Percentiles rank a stretch among this genome's conserved stretches.
Evolutionary conservation across 2,329 filamentous ascomycete species (phyloP).

Genomic region (Cladophialophora exuberans): DNA sequence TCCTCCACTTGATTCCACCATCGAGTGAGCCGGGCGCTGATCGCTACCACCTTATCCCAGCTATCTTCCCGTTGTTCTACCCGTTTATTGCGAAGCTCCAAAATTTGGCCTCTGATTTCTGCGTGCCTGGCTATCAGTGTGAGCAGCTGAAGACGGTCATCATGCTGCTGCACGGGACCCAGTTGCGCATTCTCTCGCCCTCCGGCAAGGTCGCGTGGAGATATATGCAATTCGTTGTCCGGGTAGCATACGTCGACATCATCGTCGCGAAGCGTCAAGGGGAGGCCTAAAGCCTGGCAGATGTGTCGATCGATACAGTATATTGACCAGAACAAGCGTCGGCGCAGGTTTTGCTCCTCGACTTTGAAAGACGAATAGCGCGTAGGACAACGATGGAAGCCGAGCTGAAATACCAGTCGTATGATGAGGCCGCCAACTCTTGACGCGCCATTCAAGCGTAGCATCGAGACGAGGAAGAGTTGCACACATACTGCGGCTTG

Average conservation of each 20-base stretch:
- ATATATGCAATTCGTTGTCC: constrained; percentile 50
- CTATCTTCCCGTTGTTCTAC: constrained; percentile 51
- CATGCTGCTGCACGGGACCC: not conserved
- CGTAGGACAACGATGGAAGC: constrained; percentile 60
- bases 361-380: constrained; percentile 55
- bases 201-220: not conserved
- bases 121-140: constrained; percentile 52
- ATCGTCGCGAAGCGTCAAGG: constrained; percentile 59
- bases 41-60: constrained; percentile 47
- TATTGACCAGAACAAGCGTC: constrained; percentile 61
- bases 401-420: constrained; percentile 60
- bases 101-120: constrained; percentile 53
- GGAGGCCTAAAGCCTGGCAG: constrained; percentile 60
- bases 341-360: constrained; percentile 52
- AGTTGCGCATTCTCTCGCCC: not conserved
- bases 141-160: constrained; percentile 42
- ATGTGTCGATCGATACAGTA: constrained; percentile 61
- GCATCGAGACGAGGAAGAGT: constrained; percentile 59
- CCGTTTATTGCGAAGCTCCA: constrained; percentile 58
- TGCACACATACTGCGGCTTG: constrained; percentile 60
- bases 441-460: constrained; percentile 61
- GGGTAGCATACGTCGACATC: constrained; percentile 63
- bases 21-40: constrained; percentile 54
- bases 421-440: constrained; percentile 59
- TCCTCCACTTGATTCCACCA: constrained; percentile 61